Evolutionary conservation across 306 rosid species (phyloP).

Genomic region (Gynostemma pentaphyllum): DNA sequence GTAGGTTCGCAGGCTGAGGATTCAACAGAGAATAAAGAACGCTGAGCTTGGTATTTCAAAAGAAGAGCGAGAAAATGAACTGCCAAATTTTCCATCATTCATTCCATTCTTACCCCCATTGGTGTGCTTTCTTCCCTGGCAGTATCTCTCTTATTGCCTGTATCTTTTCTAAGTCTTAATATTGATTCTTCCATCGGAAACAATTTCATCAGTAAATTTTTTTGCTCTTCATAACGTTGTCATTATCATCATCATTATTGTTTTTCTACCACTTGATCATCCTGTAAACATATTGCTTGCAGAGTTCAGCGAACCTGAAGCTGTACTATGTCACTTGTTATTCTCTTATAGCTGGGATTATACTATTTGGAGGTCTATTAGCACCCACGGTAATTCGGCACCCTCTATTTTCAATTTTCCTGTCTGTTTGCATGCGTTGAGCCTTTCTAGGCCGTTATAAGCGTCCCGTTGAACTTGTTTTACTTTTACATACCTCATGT

Average conservation of each 20-base stretch:
- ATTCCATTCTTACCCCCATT: conserved; percentile 97
- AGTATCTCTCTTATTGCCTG: neutral
- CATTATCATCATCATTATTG: too few relatives aligned
- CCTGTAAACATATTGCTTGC: conserved; percentile 26
- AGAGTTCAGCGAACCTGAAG: conserved; percentile 80
- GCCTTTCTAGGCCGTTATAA: conserved; percentile 3
- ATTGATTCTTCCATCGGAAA: neutral
- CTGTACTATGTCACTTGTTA: conserved; percentile 78
- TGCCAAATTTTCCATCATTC: conserved; percentile 87
- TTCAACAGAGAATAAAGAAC: conserved; percentile 78
- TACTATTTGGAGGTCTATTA: conserved; percentile 87
- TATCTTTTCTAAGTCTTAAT: neutral
- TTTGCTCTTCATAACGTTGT: neutral
- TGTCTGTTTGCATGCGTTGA: neutral
- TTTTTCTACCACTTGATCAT: neutral
- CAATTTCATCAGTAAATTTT: neutral
- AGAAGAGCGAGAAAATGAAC: conserved; percentile 77
- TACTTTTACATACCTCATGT: neutral
- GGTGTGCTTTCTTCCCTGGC: conserved; percentile 37
- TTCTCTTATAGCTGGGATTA: conserved; percentile 72
- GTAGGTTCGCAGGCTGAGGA: conserved; percentile 93
- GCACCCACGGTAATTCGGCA: conserved; percentile 70
- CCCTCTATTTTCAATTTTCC: neutral
- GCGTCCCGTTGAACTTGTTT: neutral
- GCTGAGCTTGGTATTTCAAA: conserved; percentile 52